Percentiles rank a stretch among this genome's conserved stretches.
These are phyloP conservation scores for Falciphora oryzae DNA, from an alignment of 2,329 filamentous ascomycete genomes.

Conservation along the genomic window DNA sequence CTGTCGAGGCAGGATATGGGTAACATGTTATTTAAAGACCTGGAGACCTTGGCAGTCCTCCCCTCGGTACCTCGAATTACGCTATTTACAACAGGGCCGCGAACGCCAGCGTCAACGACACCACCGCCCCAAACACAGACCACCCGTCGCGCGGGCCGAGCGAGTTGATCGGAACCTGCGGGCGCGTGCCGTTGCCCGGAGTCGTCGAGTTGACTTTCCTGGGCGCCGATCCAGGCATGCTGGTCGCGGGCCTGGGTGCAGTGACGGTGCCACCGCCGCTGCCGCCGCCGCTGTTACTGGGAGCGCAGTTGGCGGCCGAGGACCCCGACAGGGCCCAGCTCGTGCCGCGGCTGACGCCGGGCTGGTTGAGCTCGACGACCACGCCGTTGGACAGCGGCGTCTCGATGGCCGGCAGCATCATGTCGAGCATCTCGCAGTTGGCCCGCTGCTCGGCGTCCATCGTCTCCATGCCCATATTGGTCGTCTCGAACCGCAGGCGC, in stretches of 20 bases:
- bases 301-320: not conserved
- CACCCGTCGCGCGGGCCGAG: not conserved
- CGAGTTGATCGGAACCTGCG: not conserved
- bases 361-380: constrained; percentile 16
- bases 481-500: constrained; percentile 36
- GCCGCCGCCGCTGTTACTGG: too few species aligned
- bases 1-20: not conserved
- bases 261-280: too few species aligned
- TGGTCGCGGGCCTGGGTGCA: not conserved
- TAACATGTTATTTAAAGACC: not conserved
- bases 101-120: not conserved
- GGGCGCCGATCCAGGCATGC: not conserved
- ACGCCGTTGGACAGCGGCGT: constrained; percentile 11
- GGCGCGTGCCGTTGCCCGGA: not conserved
- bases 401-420: constrained; percentile 21
- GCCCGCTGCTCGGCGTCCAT: constrained; percentile 24
- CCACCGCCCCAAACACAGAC: not conserved
- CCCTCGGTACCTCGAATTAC: not conserved
- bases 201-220: not conserved
- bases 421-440: constrained; percentile 20
- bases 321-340: constrained; percentile 10
- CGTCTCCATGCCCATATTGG: constrained; percentile 37
- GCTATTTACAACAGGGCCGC: not conserved
- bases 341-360: constrained; percentile 13
- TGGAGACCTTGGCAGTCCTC: not conserved